These are phyloP conservation scores for Sinapis alba DNA, from an alignment of 441 rosid species.

Conservation along the genomic window DNA sequence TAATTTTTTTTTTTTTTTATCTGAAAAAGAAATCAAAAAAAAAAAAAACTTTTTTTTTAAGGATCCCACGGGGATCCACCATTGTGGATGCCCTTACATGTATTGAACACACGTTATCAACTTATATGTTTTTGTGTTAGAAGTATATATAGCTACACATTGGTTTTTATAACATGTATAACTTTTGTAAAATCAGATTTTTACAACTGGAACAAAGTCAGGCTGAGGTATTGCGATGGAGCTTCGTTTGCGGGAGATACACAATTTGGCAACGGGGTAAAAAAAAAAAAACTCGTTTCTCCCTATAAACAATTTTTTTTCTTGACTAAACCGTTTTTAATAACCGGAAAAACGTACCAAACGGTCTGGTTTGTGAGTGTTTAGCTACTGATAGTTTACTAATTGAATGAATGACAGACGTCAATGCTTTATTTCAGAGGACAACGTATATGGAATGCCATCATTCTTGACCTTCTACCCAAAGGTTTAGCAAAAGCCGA, in stretches of 20 bases:
- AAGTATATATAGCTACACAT: too few relatives aligned
- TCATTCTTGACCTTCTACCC: constrained; percentile 69
- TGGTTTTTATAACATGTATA: not conserved
- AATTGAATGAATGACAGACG: constrained; percentile 58
- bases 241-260: constrained; percentile 72
- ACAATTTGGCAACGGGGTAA: constrained; percentile 66
- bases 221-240: constrained; percentile 79
- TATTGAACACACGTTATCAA: not conserved
- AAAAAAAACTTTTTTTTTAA: too few relatives aligned
- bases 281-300: constrained; percentile 2
- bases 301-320: not conserved
- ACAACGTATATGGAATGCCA: constrained; percentile 72
- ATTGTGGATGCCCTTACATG: too few relatives aligned
- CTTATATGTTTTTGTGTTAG: not conserved
- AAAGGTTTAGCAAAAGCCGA: constrained; percentile 57
- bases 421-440: constrained; percentile 91
- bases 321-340: not conserved
- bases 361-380: not conserved
- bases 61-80: too few relatives aligned
- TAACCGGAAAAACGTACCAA: constrained; percentile 17
- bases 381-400: constrained; percentile 7
- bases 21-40: too few relatives aligned
- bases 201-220: constrained; percentile 80
- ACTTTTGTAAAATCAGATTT: constrained; percentile 46
- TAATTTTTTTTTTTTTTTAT: too few relatives aligned